Base-by-base conservation (phyloP, 1,284 basidiomycete species). In the Boletellus sp. region DNA sequence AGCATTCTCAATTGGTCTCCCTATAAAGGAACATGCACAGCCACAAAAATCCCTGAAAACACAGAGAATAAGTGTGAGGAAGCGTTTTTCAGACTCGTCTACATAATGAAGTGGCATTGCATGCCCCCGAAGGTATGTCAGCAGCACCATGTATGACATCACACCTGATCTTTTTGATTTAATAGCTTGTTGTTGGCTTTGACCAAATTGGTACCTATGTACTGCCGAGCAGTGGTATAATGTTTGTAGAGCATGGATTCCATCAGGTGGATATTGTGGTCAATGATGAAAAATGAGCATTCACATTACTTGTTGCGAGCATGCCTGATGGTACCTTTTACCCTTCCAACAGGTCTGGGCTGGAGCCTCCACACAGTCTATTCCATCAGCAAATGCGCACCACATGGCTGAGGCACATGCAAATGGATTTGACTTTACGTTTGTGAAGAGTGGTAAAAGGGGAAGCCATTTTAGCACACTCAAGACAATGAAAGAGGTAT, bases 311-410 rank as follows among this genome's bases (percentile, higher is more conserved):
- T n/a, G 56, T 69, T 0, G 52, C 58, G 0, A 62, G 55, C 26
- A 58, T 58, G 1, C 41, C 56, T 0, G 42, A 45, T 8, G 60
- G 64, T 2, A 48, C 50, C 13, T 47, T 67, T 17, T 68, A n/a
- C 64, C 64, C 3, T 63, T 66, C 34, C 64, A 69, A 41, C 53
- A 56, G 2, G 50, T 68, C 14, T 69, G 60, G 59, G 19, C 10
- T 7, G 64, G 64, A 0, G 39, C 49, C 17, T 52, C 57, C 0
- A 8, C 40, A 9, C 8, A 17, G 2, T 64, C 57, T 0, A 33
- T 60, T 1, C 65, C 60, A 10, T 41, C 27, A 1, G 13, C n/a
- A 3, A 29, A 36, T 8, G 56, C 56, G 5, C 21, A 37, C 4
- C 45, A 50, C 3, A 57, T 63, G 52, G 22, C 26, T 1, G 50